Base-by-base conservation (phyloP, 2,329 filamentous ascomycete genomes). In the Arthrobotrys sinensis region DNA sequence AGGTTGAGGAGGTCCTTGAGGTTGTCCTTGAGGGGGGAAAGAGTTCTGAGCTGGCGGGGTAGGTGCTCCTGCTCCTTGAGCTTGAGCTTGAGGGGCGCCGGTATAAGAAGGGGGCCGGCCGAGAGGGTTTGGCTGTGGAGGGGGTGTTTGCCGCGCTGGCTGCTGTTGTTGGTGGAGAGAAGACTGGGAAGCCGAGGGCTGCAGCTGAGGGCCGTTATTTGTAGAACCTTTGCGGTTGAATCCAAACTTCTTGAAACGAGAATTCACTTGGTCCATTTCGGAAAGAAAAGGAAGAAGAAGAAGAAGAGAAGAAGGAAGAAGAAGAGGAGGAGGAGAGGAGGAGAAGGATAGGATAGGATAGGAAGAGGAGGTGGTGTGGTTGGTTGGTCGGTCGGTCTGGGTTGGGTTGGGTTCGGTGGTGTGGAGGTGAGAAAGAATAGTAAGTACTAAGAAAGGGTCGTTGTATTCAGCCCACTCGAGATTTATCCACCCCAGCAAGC, bases 71-170 rank as follows among this genome's bases (percentile, higher is more conserved):
- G 52, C 38, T 28, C 21, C 21, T 16, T 52, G 48, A 12, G 87
- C 86, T 81, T 85, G 87, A 79, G 83, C 86, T 80, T 85, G 86
- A 80, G 84, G 86, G 81, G 86, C 86, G 82, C 89, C 89, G 76
- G 88, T 88, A 83, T 91, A 91, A 82, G 88, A 90, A 50, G 90
- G 90, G 81, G 90, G 90, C 77, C 89, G 87, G 81, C 89, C 89
- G 81, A 89, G 85, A 48, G 86, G 86, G 80, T 88, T 87, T 80
- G 85, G 85, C 64, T 80, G 79, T 40, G 65, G 70, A 83, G 84
- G 82, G 80, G 83, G 81, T 80, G 80, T 80, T 82, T 83, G 82
- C 83, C 82, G 76, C 81, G 82, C 81, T 80, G 83, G 70, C 84
- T 84, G 84, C 85, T 86, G 84, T 87, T 87, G 82, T 87, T 87